A percentile compares a stretch with the other conserved stretches of the same genome.
Evolutionary conservation across 306 rosid genomes (phyloP).

Genomic region (Cercis canadensis): DNA sequence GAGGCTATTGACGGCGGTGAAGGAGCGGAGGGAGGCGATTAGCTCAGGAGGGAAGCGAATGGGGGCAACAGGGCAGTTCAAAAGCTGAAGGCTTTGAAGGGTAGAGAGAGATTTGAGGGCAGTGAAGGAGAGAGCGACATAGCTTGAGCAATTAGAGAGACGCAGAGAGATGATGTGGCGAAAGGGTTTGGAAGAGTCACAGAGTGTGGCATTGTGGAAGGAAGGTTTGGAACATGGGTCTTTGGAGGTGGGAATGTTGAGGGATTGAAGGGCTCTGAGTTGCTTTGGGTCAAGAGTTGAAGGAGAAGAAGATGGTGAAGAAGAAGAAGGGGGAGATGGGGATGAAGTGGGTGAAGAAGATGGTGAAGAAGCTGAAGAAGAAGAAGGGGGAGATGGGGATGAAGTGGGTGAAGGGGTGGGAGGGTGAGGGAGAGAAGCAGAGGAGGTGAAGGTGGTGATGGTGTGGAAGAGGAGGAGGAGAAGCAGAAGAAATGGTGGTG

Average conservation of each 20-base stretch:
- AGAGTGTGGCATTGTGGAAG: constrained; percentile 65
- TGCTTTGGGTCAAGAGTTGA: constrained; percentile 88
- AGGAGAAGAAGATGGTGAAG: constrained; percentile 32
- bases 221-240: constrained; percentile 76
- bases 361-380: constrained; percentile 38
- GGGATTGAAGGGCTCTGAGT: constrained; percentile 80
- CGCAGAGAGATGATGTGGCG: constrained; percentile 79
- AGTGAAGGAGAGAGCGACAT: constrained; percentile 79
- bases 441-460: constrained; percentile 38
- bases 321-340: constrained; percentile 19
- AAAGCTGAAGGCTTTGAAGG: constrained; percentile 70
- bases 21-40: constrained; percentile 69
- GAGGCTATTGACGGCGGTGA: constrained; percentile 70
- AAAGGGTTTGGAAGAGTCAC: constrained; percentile 78
- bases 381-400: constrained; percentile 33
- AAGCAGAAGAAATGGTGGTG: constrained; percentile 14
- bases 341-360: constrained; percentile 28
- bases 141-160: constrained; percentile 77
- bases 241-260: constrained; percentile 77
- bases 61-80: constrained; percentile 85
- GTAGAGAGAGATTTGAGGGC: constrained; percentile 92
- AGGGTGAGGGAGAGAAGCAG: constrained; percentile 18
- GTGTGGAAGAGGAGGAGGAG: constrained; percentile 36
- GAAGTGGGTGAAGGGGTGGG: constrained; percentile 1
- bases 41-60: constrained; percentile 83